Conservation (phyloP, 2,329 filamentous ascomycete genomes). For the Hypoxylon rubiginosum region DNA sequence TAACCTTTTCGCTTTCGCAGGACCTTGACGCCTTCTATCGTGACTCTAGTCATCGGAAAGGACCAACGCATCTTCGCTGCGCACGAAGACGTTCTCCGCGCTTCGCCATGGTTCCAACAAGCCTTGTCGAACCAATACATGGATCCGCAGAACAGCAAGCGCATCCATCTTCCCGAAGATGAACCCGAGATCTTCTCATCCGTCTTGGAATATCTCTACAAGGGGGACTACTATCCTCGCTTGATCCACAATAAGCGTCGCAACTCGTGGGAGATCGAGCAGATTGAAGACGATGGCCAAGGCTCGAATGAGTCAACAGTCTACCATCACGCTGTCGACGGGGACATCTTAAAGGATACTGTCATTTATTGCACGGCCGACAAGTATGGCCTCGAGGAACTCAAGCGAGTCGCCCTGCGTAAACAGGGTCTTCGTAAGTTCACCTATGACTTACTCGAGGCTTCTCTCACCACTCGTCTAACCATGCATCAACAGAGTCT, state of each 20-base stretch:
- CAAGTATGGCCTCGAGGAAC: conserved; percentile 83
- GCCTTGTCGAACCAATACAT: conserved; percentile 74
- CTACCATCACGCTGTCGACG: conserved; percentile 74
- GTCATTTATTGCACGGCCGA: conserved; percentile 92
- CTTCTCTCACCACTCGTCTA: background rate
- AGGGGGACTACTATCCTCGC: conserved; percentile 91
- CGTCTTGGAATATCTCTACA: conserved; percentile 91
- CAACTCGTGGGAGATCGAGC: conserved; percentile 86
- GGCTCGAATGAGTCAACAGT: conserved; percentile 73
- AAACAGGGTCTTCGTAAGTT: conserved; percentile 86
- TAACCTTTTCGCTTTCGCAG: conserved; percentile 53
- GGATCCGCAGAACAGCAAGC: conserved; percentile 70
- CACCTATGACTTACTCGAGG: background rate
- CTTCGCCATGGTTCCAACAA: conserved; percentile 83
- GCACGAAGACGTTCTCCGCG: conserved; percentile 85
- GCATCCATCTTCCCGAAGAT: conserved; percentile 85
- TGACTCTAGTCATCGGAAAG: conserved; percentile 84
- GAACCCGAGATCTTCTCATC: conserved; percentile 92
- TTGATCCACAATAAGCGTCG: conserved; percentile 85
- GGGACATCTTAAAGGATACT: conserved; percentile 85
- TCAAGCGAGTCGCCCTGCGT: conserved; percentile 85
- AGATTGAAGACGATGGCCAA: conserved; percentile 61
- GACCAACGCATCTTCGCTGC: conserved; percentile 91
- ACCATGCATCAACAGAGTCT: conserved; percentile 64
- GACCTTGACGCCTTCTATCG: conserved; percentile 74